Base-by-base conservation (phyloP, 2,329 filamentous ascomycete genomes). In the Talaromyces sp. region DNA sequence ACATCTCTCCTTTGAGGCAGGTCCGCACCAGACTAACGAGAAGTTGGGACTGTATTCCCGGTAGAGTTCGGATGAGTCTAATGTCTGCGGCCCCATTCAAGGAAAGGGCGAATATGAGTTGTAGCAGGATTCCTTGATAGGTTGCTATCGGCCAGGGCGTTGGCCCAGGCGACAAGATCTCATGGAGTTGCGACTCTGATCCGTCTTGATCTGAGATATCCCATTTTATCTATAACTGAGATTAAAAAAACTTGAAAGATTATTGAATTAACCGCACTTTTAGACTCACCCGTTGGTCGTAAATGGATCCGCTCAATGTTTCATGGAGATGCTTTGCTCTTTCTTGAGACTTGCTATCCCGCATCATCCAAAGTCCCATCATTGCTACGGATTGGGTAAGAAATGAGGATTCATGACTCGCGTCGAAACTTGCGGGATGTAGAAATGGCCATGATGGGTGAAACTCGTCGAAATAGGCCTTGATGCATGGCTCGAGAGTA, bases 101-200 rank as follows among this genome's bases (percentile, higher is more conserved):
- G 0, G 65, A 36, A 1, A 68, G 20, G 11, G 65, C 55, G 35
- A 67, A 66, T 10, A 68, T 66, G 10, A 64, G 49, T n/a, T 67
- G 63, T 2, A 68, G 50, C 6, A 68, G 58, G 20, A 68, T 63
- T 11, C 55, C 58, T 24, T 68, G 65, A 17, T 65, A 68, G 7
- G 65, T 68, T 32, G 64, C 60, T 5, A 68, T 59, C 11, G 66
- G 65, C 62, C 64, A 67, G 10, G 54, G 44, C 3, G 54, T 60
- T 13, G 22, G 9, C n/a, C 40, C 30, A 6, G 22, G 17, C n/a
- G 24, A n/a, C 36, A 13, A 20, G 6, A 32, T 29, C 27, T 17
- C 16, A 16, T 49, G 35, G 20, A 44, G 27, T 27, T 20, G 20
- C 9, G 13, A 14, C 14, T 33, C 20, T 35, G 29, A 46, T 16